A percentile compares a stretch with the other conserved stretches of the same genome.
Conservation (phyloP, 345 rosid genomes). For the Eucalyptus paniculata region DNA sequence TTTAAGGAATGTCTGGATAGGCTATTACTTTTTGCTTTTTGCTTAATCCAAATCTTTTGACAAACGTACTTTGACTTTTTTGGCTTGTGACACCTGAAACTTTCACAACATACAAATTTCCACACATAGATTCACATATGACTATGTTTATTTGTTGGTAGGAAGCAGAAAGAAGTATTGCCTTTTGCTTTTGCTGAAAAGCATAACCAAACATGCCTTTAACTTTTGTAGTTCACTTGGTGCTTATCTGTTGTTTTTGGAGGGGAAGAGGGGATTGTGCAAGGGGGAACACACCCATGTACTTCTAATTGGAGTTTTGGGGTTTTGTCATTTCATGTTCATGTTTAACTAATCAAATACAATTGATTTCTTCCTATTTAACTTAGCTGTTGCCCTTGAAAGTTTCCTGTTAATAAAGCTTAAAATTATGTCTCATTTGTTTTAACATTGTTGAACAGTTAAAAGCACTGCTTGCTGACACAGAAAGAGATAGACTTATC, state of each 20-base stretch:
- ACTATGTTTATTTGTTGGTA: neutral
- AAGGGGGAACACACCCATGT: neutral
- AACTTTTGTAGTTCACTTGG: neutral
- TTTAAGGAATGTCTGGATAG: neutral
- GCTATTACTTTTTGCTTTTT: neutral
- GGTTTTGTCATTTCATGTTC: neutral
- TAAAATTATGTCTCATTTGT: neutral
- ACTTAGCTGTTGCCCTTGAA: neutral
- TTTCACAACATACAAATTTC: neutral
- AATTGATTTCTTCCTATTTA: neutral
- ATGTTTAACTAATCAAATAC: neutral
- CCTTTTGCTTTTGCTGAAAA: neutral
- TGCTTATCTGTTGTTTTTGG: neutral
- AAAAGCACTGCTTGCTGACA: conserved; percentile 50
- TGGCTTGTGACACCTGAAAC: neutral
- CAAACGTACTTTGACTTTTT: neutral
- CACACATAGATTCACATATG: neutral
- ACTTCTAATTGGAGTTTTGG: neutral
- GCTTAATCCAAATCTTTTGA: neutral
- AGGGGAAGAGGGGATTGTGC: neutral
- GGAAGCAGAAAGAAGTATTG: neutral
- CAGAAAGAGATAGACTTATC: conserved; percentile 59
- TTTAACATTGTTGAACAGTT: conserved; percentile 21
- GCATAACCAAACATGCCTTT: neutral
- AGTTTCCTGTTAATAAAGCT: neutral